phyloP scores from a whole-genome alignment of 2,329 filamentous ascomycete species.

The Ophiocordyceps polyrhachis-furcata region DNA sequence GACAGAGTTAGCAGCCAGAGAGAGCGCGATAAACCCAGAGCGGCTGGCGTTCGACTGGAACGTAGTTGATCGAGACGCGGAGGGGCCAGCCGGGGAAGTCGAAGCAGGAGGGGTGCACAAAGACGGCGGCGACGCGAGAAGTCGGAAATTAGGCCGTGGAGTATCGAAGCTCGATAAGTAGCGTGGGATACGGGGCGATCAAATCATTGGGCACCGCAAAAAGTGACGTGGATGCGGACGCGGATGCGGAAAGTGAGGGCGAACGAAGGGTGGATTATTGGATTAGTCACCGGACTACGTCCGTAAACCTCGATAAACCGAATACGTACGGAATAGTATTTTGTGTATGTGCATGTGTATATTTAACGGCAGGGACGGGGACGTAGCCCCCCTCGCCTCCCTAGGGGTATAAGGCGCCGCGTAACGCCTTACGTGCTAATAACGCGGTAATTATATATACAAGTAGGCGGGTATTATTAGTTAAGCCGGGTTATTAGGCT shows the following conservation, averaged over 20 bases:
- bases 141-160: background rate
- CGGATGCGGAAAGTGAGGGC: constrained; percentile 5
- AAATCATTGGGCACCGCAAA: constrained; percentile 4
- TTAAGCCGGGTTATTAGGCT: no score
- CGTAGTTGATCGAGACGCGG: background rate
- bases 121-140: background rate
- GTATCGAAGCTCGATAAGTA: background rate
- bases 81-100: background rate
- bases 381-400: no score
- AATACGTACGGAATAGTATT: no score
- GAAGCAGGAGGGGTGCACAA: background rate
- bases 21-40: background rate
- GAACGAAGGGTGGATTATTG: constrained; percentile 7
- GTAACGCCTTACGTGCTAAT: no score
- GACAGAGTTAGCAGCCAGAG: constrained; percentile 1
- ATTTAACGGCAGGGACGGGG: no score
- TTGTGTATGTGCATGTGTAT: no score
- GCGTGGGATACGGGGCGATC: constrained; percentile 3
- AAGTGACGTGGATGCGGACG: constrained; percentile 1
- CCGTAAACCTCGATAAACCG: no score
- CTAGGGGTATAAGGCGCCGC: no score
- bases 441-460: no score
- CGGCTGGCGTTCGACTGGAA: background rate
- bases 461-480: no score
- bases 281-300: no score